phyloP scores from a whole-genome alignment of 768 basidiomycete species.

The Pisolithus marmoratus region DNA sequence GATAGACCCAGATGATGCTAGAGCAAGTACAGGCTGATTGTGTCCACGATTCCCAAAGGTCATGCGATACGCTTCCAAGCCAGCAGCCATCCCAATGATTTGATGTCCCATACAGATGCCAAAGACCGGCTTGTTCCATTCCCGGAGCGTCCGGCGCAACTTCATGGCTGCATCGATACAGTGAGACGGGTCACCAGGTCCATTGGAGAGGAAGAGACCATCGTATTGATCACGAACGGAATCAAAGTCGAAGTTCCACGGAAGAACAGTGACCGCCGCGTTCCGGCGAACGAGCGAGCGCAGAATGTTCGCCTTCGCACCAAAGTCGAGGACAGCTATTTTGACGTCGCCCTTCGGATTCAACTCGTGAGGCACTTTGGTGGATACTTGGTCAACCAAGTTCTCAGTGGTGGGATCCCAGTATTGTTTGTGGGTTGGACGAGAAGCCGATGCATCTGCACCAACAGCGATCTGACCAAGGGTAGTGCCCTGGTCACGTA shows the following conservation, averaged over 20 bases:
- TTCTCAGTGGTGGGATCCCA: slow-evolving; percentile 94
- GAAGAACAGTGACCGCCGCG: slow-evolving; percentile 90
- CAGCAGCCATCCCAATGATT: slow-evolving; percentile 95
- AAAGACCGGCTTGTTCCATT: slow-evolving; percentile 93
- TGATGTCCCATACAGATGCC: slow-evolving; percentile 99
- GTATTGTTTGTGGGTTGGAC: slow-evolving; percentile 66
- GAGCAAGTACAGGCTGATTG: slow-evolving; percentile 95
- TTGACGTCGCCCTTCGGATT: slow-evolving; percentile 85
- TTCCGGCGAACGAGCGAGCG: slow-evolving; percentile 88
- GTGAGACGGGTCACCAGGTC: slow-evolving; percentile 89
- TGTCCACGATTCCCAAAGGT: slow-evolving; percentile 99
- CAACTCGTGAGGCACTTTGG: slow-evolving; percentile 74
- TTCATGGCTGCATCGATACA: slow-evolving; percentile 82
- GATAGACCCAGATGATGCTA: slow-evolving; percentile 91
- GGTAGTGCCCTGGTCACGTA: slow-evolving; percentile 96
- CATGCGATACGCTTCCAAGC: slow-evolving; percentile 96
- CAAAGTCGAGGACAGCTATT: slow-evolving; percentile 96
- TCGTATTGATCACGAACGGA: slow-evolving; percentile 84
- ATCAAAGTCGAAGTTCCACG: slow-evolving; percentile 98
- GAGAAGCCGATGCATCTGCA: slow-evolving; percentile 51
- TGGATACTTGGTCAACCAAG: slow-evolving; percentile 90
- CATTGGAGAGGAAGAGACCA: slow-evolving; percentile 94
- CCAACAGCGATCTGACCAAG: slow-evolving; percentile 89
- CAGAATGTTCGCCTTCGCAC: slow-evolving; percentile 95
- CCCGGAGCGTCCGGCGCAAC: slow-evolving; percentile 73